These are phyloP conservation scores for Penicillium sp. DNA, from an alignment of 2,329 filamentous ascomycete genomes.

Conservation along the genomic window DNA sequence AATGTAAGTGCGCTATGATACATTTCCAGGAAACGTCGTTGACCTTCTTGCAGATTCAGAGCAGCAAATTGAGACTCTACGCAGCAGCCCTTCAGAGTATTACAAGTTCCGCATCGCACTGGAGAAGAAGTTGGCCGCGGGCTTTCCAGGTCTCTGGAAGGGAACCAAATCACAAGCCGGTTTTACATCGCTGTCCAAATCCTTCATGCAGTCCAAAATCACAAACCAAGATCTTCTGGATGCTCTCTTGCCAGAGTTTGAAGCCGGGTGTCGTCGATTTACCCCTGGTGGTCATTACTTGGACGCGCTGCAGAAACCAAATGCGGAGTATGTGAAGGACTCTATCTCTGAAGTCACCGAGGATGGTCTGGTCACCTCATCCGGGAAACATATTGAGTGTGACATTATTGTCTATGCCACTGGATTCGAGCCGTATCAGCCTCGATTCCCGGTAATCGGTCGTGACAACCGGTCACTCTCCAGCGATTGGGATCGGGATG, in stretches of 20 bases:
- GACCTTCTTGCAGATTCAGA: slow-evolving; percentile 1
- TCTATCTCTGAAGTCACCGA: slow-evolving; percentile 7
- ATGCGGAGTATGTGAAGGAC: slow-evolving; percentile 5
- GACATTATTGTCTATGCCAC: slow-evolving; percentile 8
- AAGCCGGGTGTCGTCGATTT: slow-evolving; percentile 10
- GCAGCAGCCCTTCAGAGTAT: neutral
- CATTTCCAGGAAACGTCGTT: neutral
- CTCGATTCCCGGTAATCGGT: slow-evolving; percentile 7
- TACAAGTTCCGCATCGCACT: slow-evolving; percentile 5
- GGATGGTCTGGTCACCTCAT: slow-evolving; percentile 4
- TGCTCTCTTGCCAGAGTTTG: slow-evolving; percentile 5
- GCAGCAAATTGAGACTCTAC: neutral
- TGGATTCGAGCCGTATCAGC: slow-evolving; percentile 10
- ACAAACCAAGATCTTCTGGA: slow-evolving; percentile 1
- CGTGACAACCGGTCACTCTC: slow-evolving; percentile 1
- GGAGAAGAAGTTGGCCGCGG: slow-evolving; percentile 4
- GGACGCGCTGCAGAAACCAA: slow-evolving; percentile 7
- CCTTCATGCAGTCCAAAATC: slow-evolving; percentile 10
- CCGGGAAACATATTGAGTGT: neutral
- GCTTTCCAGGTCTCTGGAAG: slow-evolving; percentile 8
- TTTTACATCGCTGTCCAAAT: slow-evolving; percentile 4
- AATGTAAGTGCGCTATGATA: slow-evolving; percentile 3
- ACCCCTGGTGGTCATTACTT: slow-evolving; percentile 10
- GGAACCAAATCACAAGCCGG: slow-evolving; percentile 5
- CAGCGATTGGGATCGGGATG: slow-evolving; percentile 5